Percentiles rank a stretch among this genome's conserved stretches.
phyloP scores from a whole-genome alignment of 495 filamentous ascomycete species.

The Tuber microsphaerosporum region DNA sequence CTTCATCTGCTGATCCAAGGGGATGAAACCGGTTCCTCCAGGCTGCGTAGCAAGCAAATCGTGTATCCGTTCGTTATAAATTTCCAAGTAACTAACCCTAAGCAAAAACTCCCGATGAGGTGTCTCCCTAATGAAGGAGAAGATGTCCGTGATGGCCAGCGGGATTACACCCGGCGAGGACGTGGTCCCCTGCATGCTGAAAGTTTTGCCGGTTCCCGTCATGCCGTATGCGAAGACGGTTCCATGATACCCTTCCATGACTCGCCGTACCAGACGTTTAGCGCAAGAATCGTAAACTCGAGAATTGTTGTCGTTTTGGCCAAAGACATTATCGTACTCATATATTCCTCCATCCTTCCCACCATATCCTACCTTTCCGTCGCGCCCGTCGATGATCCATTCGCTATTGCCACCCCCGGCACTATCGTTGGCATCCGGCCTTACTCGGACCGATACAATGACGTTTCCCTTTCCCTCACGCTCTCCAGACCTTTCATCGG shows the following conservation, averaged over 20 bases:
- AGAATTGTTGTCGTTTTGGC: slow-evolving; percentile 82
- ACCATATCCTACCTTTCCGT: slow-evolving; percentile 69
- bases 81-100: slow-evolving; percentile 95
- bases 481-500: slow-evolving; percentile 42
- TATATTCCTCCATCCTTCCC: slow-evolving; percentile 90
- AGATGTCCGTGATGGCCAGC: slow-evolving; percentile 94
- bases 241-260: slow-evolving; percentile 98
- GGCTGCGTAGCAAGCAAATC: slow-evolving; percentile 74
- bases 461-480: slow-evolving; percentile 87
- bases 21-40: slow-evolving; percentile 42
- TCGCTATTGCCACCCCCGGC: slow-evolving; percentile 63
- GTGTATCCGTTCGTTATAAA: slow-evolving; percentile 97
- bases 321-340: slow-evolving; percentile 95
- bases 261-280: slow-evolving; percentile 85
- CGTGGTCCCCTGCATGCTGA: slow-evolving; percentile 97
- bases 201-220: slow-evolving; percentile 98
- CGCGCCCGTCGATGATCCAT: slow-evolving; percentile 85
- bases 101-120: slow-evolving; percentile 89
- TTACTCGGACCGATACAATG: slow-evolving; percentile 85
- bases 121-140: slow-evolving; percentile 96
- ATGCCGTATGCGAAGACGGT: slow-evolving; percentile 99
- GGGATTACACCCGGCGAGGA: slow-evolving; percentile 96
- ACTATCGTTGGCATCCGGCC: slow-evolving; percentile 68
- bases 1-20: slow-evolving; percentile 46
- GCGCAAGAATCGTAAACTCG: slow-evolving; percentile 89